These are phyloP conservation scores for Scytalidium sp. DNA, from an alignment of 2,329 filamentous ascomycete species.

Conservation along the genomic window DNA sequence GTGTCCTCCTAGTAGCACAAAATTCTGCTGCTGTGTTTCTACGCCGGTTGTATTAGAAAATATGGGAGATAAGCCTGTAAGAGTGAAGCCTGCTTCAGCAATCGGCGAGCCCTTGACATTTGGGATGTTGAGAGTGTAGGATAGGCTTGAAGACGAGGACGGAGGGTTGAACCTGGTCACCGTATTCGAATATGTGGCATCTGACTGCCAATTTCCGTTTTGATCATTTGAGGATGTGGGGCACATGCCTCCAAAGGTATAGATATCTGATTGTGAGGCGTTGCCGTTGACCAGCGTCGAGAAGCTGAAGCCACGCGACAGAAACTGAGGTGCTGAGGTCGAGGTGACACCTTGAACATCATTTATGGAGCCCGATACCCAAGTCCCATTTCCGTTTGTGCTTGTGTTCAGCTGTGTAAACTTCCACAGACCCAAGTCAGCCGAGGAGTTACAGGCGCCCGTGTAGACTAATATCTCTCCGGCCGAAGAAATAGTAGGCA, in stretches of 20 bases:
- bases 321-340: conserved; percentile 49
- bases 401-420: conserved; percentile 49
- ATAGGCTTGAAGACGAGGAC: conserved; percentile 29
- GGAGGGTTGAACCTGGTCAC: conserved; percentile 67
- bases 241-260: conserved; percentile 85
- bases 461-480: conserved; percentile 72
- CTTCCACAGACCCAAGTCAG: conserved; percentile 62
- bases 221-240: conserved; percentile 46
- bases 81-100: conserved; percentile 81
- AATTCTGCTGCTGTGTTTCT: conserved; percentile 71
- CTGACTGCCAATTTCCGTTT: conserved; percentile 56
- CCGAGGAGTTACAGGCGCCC: conserved; percentile 63
- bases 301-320: conserved; percentile 43
- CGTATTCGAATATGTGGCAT: conserved; percentile 74
- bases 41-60: conserved; percentile 64
- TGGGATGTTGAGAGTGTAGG: conserved; percentile 43
- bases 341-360: conserved; percentile 28
- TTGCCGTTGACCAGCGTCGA: conserved; percentile 24
- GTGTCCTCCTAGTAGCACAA: conserved; percentile 82
- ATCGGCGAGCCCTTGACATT: conserved; percentile 57
- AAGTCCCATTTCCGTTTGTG: conserved; percentile 48
- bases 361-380: conserved; percentile 43
- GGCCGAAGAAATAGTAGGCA: conserved; percentile 62
- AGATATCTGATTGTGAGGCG: conserved; percentile 27
- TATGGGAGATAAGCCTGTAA: conserved; percentile 70